A percentile compares a stretch with the other conserved stretches of the same genome.
Conservation (phyloP, 441 rosid genomes). For the Pelargonium citronellum region DNA sequence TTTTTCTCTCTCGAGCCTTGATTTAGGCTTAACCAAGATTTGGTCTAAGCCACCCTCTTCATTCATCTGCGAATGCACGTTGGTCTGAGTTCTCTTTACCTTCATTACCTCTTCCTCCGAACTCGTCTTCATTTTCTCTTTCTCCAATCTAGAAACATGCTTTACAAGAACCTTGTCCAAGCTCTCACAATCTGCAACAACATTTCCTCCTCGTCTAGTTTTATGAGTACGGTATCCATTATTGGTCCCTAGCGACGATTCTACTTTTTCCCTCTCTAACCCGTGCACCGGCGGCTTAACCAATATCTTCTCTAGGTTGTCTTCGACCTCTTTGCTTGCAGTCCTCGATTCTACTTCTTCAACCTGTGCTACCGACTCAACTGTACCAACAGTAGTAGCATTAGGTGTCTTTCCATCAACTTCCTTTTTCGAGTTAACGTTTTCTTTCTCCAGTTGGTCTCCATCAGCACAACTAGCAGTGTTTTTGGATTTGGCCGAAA, state of each 20-base stretch:
- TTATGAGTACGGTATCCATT: conserved; percentile 28
- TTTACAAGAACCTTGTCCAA: conserved; percentile 56
- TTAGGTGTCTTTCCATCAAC: conserved; percentile 4
- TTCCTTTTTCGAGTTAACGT: conserved; percentile 34
- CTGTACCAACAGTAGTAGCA: background rate
- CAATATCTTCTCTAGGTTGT: conserved; percentile 51
- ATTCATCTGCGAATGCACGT: background rate
- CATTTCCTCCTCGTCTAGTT: conserved; percentile 28
- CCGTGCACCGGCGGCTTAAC: conserved; percentile 54
- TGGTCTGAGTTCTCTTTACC: background rate
- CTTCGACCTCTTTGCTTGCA: conserved; percentile 25
- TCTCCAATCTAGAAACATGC: conserved; percentile 53
- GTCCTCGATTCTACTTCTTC: background rate
- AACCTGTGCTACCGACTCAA: background rate
- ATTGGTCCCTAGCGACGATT: conserved; percentile 28
- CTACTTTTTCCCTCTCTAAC: conserved; percentile 45
- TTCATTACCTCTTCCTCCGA: conserved; percentile 28
- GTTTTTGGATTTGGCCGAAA: conserved; percentile 14
- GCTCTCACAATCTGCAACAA: conserved; percentile 34
- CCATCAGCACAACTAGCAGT: background rate
- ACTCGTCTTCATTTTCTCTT: conserved; percentile 38
- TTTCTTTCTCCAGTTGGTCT: conserved; percentile 42
- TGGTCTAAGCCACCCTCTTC: conserved; percentile 19
- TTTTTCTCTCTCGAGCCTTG: conserved; percentile 44
- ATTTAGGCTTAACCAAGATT: too few species aligned